Evolutionary conservation across 2,329 filamentous ascomycete genomes (phyloP).

Genomic region (Allantophomopsis lycopodina): DNA sequence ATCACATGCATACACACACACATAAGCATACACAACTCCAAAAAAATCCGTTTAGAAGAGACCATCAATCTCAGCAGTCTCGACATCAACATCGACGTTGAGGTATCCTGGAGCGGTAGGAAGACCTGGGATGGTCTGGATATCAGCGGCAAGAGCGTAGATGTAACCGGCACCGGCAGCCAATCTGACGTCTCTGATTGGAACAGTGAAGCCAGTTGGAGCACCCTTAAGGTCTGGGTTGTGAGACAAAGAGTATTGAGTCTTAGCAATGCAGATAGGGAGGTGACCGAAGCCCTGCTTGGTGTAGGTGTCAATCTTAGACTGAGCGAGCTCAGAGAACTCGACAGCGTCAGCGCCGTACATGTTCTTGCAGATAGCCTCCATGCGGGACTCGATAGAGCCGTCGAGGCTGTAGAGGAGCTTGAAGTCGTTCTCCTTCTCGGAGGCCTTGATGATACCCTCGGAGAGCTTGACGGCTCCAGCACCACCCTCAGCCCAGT

Average conservation of each 20-base stretch:
- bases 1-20: background rate
- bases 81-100: constrained; percentile 74
- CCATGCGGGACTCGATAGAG: constrained; percentile 76
- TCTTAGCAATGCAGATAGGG: constrained; percentile 96
- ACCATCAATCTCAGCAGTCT: constrained; percentile 77
- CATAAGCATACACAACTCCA: background rate
- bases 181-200: constrained; percentile 86
- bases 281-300: constrained; percentile 84
- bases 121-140: constrained; percentile 93
- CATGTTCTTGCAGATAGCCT: constrained; percentile 82
- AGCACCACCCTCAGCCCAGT: constrained; percentile 91
- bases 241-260: constrained; percentile 91
- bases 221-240: constrained; percentile 91
- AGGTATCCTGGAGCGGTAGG: constrained; percentile 92
- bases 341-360: constrained; percentile 84
- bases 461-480: constrained; percentile 83
- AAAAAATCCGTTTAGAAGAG: constrained; percentile 52
- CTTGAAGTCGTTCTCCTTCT: constrained; percentile 77
- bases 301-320: constrained; percentile 92
- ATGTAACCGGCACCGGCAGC: constrained; percentile 89
- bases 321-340: constrained; percentile 86
- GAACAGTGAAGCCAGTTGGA: constrained; percentile 85
- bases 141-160: constrained; percentile 90
- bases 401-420: constrained; percentile 74
- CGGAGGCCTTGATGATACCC: constrained; percentile 69